Evolutionary conservation across 2,329 filamentous ascomycete species (phyloP).

Genomic region (Colletotrichum costaricense): DNA sequence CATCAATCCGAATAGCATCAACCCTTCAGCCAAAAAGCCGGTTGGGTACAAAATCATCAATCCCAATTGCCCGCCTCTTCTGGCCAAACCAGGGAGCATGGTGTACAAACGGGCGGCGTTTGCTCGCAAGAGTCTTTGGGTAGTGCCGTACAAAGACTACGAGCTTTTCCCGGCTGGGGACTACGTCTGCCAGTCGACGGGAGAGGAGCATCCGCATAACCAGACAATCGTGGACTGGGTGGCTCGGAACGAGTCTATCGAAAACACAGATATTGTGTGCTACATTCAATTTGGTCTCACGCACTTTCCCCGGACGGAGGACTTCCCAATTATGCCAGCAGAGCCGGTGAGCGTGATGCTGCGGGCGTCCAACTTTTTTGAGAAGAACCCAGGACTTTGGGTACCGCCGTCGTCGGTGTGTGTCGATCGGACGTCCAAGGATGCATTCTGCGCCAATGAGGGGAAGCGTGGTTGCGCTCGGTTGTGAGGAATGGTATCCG

Average conservation of each 20-base stretch:
- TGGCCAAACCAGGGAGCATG: conserved; percentile 21
- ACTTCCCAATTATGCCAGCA: conserved; percentile 69
- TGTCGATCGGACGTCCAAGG: neutral
- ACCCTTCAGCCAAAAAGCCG: conserved; percentile 58
- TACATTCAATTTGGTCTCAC: conserved; percentile 68
- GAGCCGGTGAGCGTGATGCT: conserved; percentile 63
- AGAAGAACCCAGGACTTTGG: conserved; percentile 58
- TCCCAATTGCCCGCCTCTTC: conserved; percentile 6
- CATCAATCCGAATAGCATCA: conserved; percentile 63
- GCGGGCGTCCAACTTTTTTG: conserved; percentile 63
- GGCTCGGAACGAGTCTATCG: conserved; percentile 56
- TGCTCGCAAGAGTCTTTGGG: conserved; percentile 14
- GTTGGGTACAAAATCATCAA: conserved; percentile 32
- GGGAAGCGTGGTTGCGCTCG: neutral
- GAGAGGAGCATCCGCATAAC: conserved; percentile 54
- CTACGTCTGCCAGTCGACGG: conserved; percentile 8
- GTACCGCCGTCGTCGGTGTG: conserved; percentile 34
- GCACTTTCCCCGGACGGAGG: conserved; percentile 65
- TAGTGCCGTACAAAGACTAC: conserved; percentile 5
- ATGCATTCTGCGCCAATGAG: neutral
- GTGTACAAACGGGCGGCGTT: conserved; percentile 18
- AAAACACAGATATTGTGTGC: conserved; percentile 66
- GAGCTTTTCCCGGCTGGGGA: conserved; percentile 18
- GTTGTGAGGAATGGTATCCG: neutral
- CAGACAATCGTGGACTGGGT: conserved; percentile 48